phyloP scores from a whole-genome alignment of 2,329 filamentous ascomycete species.

The Cercospora zeina region DNA sequence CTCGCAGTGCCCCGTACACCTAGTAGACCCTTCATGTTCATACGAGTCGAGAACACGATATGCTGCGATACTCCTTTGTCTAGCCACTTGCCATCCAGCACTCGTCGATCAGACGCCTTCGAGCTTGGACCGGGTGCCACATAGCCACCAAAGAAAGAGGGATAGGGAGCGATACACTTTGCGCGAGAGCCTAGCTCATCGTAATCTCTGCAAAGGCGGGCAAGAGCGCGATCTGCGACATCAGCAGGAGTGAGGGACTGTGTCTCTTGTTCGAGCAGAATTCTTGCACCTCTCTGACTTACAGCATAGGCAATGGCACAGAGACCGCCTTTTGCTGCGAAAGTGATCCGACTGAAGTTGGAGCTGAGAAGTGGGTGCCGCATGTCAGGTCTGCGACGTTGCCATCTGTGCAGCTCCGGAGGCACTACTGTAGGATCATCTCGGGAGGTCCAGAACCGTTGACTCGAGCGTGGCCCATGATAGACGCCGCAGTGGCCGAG shows the following conservation, averaged over 20 bases:
- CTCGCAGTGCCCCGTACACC: not conserved
- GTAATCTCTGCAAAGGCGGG: not conserved
- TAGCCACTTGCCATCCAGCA: not conserved
- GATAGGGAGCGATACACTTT: constrained; percentile 3
- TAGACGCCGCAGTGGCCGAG: too few relatives aligned
- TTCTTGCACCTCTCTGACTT: not conserved
- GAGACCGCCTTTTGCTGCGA: not conserved
- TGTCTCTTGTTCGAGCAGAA: not conserved
- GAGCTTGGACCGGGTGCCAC: not conserved
- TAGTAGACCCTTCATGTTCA: not conserved
- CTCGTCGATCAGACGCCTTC: not conserved
- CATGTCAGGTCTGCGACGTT: too few relatives aligned
- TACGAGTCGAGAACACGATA: constrained; percentile 1
- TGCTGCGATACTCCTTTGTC: not conserved
- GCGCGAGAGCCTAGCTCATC: not conserved
- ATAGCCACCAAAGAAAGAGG: not conserved
- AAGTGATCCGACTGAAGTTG: constrained; percentile 1
- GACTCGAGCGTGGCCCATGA: too few relatives aligned
- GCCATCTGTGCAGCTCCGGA: too few relatives aligned
- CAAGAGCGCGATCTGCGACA: not conserved
- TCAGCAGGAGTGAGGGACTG: not conserved
- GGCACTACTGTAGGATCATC: too few relatives aligned
- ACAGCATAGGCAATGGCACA: constrained; percentile 9
- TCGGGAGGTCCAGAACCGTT: too few relatives aligned
- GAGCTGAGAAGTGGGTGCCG: too few relatives aligned